Conservation (phyloP, 1,139 yeast species). For the Pichia sp. region DNA sequence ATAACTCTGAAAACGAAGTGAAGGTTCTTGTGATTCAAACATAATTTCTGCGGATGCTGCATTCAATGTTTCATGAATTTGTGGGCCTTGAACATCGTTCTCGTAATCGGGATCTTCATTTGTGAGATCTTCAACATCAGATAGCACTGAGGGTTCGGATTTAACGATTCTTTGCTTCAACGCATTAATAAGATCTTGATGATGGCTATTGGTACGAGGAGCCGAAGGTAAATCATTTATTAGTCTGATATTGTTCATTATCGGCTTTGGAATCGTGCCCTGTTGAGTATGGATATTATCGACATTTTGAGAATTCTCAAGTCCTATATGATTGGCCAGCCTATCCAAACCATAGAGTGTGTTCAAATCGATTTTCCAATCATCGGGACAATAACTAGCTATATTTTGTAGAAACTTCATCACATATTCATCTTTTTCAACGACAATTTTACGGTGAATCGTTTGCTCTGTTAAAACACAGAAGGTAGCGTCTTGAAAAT, state of each 20-base stretch:
- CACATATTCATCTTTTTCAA: conserved; percentile 7
- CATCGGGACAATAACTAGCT: conserved; percentile 4
- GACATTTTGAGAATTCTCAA: conserved; percentile 1
- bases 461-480: conserved; percentile 3
- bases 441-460: conserved; percentile 4
- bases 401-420: conserved; percentile 7
- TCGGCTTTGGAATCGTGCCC: not conserved
- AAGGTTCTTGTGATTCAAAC: too few species aligned
- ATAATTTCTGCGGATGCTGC: too few species aligned
- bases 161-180: too few species aligned
- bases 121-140: too few species aligned
- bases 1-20: too few species aligned
- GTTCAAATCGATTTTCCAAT: conserved; percentile 8
- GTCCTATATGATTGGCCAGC: conserved; percentile 3
- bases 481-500: conserved; percentile 11
- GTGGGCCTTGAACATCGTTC: too few species aligned
- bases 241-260: not conserved
- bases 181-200: too few species aligned
- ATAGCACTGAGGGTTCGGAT: too few species aligned
- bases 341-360: conserved; percentile 7
- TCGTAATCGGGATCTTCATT: too few species aligned
- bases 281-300: conserved; percentile 2
- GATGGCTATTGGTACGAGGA: not conserved
- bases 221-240: not conserved
- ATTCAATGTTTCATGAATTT: too few species aligned